Conservation (phyloP, 495 filamentous ascomycete species). For the Astrocystis sublimbata region DNA sequence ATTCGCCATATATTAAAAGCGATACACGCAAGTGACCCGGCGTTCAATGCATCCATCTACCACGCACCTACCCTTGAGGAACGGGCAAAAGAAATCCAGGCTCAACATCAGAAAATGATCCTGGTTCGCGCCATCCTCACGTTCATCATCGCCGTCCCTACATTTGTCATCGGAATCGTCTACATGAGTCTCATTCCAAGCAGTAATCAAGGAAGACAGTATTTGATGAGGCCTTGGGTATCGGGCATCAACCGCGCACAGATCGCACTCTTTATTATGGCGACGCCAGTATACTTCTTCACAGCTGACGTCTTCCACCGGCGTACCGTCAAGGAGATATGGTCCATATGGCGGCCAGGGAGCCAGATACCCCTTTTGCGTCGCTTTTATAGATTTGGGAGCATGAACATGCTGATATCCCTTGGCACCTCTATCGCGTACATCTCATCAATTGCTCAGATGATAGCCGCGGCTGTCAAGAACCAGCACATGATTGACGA, state of each 20-base stretch:
- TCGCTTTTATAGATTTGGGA: conserved; percentile 89
- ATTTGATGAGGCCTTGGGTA: conserved; percentile 69
- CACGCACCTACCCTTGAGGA: conserved; percentile 86
- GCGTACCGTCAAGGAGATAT: conserved; percentile 76
- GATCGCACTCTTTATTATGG: conserved; percentile 81
- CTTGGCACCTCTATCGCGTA: conserved; percentile 89
- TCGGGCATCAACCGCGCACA: conserved; percentile 75
- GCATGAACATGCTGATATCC: conserved; percentile 94
- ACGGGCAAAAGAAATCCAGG: conserved; percentile 69
- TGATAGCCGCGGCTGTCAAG: conserved; percentile 65
- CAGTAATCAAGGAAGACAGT: conserved; percentile 55
- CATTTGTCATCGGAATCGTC: conserved; percentile 86
- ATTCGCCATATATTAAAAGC: conserved; percentile 70
- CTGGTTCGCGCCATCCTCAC: conserved; percentile 68
- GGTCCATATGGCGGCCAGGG: conserved; percentile 74
- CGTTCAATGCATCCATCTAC: conserved; percentile 68
- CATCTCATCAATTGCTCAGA: conserved; percentile 74
- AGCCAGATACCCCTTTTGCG: conserved; percentile 74
- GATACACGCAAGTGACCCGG: conserved; percentile 63
- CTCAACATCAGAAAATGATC: conserved; percentile 61
- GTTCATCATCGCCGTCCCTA: conserved; percentile 75
- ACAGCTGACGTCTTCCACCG: conserved; percentile 84
- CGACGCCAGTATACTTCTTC: conserved; percentile 88
- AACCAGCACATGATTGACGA: conserved; percentile 41
- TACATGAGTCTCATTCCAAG: conserved; percentile 80